A percentile compares a stretch with the other conserved stretches of the same genome.
phyloP scores from a whole-genome alignment of 345 rosid species.

The Toxicodendron radicans region DNA sequence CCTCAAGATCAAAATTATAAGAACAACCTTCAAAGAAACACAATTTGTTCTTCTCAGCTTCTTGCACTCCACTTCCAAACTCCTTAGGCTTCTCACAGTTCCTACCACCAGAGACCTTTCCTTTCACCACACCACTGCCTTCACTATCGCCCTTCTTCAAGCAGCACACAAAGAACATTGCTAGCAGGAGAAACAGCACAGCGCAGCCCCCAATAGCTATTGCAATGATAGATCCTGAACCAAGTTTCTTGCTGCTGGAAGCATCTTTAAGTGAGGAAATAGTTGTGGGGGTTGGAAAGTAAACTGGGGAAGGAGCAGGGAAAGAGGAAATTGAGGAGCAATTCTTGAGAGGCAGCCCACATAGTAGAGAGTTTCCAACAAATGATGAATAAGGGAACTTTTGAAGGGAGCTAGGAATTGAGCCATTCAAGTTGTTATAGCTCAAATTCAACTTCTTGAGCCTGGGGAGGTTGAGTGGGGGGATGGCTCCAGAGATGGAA shows the following conservation, averaged over 20 bases:
- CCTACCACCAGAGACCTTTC: conserved; percentile 37
- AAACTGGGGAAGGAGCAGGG: conserved; percentile 39
- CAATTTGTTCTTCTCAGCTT: conserved; percentile 80
- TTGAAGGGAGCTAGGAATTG: conserved; percentile 54
- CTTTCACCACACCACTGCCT: conserved; percentile 28
- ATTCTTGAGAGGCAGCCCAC: conserved; percentile 53
- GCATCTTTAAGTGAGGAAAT: conserved; percentile 24
- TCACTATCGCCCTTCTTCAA: conserved; percentile 38
- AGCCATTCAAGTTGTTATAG: conserved; percentile 59
- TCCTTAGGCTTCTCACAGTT: conserved; percentile 51
- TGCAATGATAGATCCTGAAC: conserved; percentile 44
- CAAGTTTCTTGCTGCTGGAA: conserved; percentile 34
- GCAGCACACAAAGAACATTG: conserved; percentile 37
- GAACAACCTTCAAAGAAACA: conserved; percentile 68
- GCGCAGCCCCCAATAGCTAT: conserved; percentile 47
- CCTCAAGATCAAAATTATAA: conserved; percentile 73
- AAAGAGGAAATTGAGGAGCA: conserved; percentile 36
- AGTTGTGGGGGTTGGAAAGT: conserved; percentile 30
- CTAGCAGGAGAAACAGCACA: conserved; percentile 38
- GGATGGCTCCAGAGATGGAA: conserved; percentile 51
- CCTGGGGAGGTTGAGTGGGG: conserved; percentile 45
- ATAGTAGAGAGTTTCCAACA: conserved; percentile 59
- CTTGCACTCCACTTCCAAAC: conserved; percentile 88
- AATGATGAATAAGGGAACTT: conserved; percentile 50
- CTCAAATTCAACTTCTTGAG: conserved; percentile 59